Evolutionary conservation across 768 basidiomycete genomes (phyloP).

Genomic region (Rhizopogon salebrosus): DNA sequence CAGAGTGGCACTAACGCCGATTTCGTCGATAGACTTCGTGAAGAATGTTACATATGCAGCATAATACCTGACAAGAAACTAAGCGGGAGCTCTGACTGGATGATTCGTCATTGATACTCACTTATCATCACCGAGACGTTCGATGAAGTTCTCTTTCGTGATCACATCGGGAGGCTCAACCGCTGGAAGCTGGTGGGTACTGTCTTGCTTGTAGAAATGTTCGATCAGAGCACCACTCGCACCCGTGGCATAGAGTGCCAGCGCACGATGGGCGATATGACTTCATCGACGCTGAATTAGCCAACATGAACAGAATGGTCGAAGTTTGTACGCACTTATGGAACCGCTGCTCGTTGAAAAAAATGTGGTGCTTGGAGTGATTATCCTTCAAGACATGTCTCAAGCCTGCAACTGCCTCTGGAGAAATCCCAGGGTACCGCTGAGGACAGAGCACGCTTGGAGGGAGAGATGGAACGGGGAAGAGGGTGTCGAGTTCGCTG

Average conservation of each 20-base stretch:
- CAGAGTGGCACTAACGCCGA: constrained; percentile 11
- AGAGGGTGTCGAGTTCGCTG: constrained; percentile 2
- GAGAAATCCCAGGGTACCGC: constrained; percentile 7
- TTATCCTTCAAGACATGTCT: constrained; percentile 39
- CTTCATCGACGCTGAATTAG: constrained; percentile 6
- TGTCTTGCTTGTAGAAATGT: constrained; percentile 22
- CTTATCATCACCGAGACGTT: constrained; percentile 23
- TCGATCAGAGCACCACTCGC: constrained; percentile 17
- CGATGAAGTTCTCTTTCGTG: constrained; percentile 17
- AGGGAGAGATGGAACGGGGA: constrained; percentile 5
- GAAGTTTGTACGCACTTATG: constrained; percentile 41
- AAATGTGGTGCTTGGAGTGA: constrained; percentile 43
- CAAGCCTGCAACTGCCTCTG: constrained; percentile 25
- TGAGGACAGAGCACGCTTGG: not conserved
- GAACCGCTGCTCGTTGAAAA: constrained; percentile 39
- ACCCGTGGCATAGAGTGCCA: constrained; percentile 24
- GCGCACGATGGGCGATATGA: constrained; percentile 24
- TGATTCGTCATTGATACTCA: not conserved
- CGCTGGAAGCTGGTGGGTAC: constrained; percentile 15
- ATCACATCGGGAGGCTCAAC: constrained; percentile 20
- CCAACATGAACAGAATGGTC: not conserved
- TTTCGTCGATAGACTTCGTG: constrained; percentile 8
- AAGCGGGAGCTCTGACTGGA: too few species aligned
- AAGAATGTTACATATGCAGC: constrained; percentile 25
- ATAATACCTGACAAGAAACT: constrained; percentile 1